These are phyloP conservation scores for Liriodendron chinense DNA, from an alignment of 164 flowering plant species.

Conservation along the genomic window DNA sequence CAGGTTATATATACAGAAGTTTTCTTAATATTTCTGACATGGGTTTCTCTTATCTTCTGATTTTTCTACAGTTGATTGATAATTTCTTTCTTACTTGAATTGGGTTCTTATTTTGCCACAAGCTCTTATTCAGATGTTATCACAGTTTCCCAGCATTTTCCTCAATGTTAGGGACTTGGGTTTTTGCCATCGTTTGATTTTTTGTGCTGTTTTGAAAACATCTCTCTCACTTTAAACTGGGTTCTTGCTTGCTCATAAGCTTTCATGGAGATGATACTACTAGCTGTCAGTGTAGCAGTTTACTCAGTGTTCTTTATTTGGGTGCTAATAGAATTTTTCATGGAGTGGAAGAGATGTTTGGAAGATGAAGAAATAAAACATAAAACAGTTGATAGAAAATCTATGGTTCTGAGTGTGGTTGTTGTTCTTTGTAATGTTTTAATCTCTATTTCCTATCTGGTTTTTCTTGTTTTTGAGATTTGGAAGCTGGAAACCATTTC, in stretches of 20 bases:
- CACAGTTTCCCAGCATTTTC: background rate
- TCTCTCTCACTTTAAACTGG: background rate
- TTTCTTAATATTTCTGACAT: background rate
- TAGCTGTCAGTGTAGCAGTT: slow-evolving; percentile 25
- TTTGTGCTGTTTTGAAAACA: background rate
- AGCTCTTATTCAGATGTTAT: background rate
- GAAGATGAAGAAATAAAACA: slow-evolving; percentile 6
- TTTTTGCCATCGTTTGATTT: background rate
- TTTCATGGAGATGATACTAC: slow-evolving; percentile 33
- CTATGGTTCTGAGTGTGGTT: slow-evolving; percentile 12
- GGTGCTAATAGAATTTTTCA: slow-evolving; percentile 36
- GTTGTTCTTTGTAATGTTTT: slow-evolving; percentile 29
- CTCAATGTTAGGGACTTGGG: background rate
- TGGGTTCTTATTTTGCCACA: background rate
- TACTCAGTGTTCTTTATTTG: slow-evolving; percentile 35
- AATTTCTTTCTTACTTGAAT: background rate
- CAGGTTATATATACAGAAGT: background rate
- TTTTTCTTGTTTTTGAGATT: slow-evolving; percentile 35
- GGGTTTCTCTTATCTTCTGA: background rate
- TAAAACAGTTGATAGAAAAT: slow-evolving; percentile 7
- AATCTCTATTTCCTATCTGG: slow-evolving; percentile 34
- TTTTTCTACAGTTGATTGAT: background rate
- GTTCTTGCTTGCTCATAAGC: slow-evolving; percentile 1
- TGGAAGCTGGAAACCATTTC: slow-evolving; percentile 24
- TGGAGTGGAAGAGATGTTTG: slow-evolving; percentile 21